phyloP scores from a whole-genome alignment of 148 eudicot species.

The Rhododendron vialii region DNA sequence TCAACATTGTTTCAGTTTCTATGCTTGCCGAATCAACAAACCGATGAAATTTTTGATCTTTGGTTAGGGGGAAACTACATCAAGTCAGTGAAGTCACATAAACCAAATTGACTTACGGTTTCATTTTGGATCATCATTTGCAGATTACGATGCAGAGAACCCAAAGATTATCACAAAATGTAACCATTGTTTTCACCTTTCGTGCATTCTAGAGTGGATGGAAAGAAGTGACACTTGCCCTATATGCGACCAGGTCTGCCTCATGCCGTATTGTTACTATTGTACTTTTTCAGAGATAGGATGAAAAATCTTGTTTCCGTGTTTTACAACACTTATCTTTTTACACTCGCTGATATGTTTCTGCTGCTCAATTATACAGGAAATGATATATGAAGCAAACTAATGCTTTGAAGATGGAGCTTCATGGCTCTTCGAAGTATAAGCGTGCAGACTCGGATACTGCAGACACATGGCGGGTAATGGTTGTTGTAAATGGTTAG shows the following conservation, averaged over 20 bases:
- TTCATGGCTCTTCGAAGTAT: conserved; percentile 3
- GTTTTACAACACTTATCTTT: background rate
- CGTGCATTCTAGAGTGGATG: conserved; percentile 98
- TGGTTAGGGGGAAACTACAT: background rate
- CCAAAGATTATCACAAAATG: conserved; percentile 69
- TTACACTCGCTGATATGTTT: background rate
- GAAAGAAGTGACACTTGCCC: conserved; percentile 94
- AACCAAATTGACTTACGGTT: background rate
- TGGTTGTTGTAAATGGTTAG: conserved; percentile 8
- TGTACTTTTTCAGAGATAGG: background rate
- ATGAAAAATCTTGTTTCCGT: background rate
- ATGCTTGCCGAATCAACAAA: background rate
- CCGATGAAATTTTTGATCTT: background rate
- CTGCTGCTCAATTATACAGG: conserved; percentile 39
- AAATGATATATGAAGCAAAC: conserved; percentile 62
- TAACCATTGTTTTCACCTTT: conserved; percentile 85
- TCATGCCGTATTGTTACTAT: background rate
- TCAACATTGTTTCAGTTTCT: background rate
- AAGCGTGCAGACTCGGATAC: conserved; percentile 4
- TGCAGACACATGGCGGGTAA: background rate
- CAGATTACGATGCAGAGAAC: conserved; percentile 78
- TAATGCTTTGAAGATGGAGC: conserved; percentile 3
- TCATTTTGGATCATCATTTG: conserved; percentile 9
- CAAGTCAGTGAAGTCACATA: background rate
- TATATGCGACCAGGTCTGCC: conserved; percentile 76